Base-by-base conservation (phyloP, 768 basidiomycete genomes). In the Russula olivacea region DNA sequence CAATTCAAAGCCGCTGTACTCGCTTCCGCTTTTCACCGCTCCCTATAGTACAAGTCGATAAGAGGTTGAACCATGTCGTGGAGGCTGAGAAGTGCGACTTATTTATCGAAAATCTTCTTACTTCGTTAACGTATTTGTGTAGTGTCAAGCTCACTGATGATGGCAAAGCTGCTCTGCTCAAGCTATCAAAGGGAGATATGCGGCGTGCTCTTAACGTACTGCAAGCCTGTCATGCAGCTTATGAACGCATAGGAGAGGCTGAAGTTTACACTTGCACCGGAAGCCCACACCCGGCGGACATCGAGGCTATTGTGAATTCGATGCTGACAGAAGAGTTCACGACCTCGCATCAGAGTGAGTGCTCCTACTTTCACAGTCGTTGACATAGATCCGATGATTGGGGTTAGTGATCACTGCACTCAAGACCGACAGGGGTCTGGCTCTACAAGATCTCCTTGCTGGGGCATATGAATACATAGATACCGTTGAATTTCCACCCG, bases 251-350 rank as follows among this genome's bases (percentile, higher is more conserved):
- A 36, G 89, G 91, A 60, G 95, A 98, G 75, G 84, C 85, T 0
- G 93, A 97, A 66, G 85, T 99, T 25, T 99, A 98, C 74, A 92
- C 89, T 68, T 98, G 96, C 73, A 98, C 97, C 0, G 97, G 97
- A 45, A 95, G 87, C 68, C 97, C 97, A 21, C 94, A 98, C 72
- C 97, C 97, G 0, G 81, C 84, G 30, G 97, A 99, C 74, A 93
- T 99, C 51, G 93, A 95, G 71, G 83, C 84, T 12, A 89, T 99
- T 45, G 91, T 98, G 36, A 87, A 91, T 66, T 91, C 90, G 10
- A 98, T 99, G 97, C 83, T 98, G 71, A 83, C 88, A 4, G 94
- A 98, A 68, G 94, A 97, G 69, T 98, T 98, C 68, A 93, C 93
- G 1, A 94, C 89, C 0, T 86, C 89, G 19, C 94, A 94, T 72